Evolutionary conservation across 768 basidiomycete species (phyloP).

Genomic region (Tylopilus sp.): DNA sequence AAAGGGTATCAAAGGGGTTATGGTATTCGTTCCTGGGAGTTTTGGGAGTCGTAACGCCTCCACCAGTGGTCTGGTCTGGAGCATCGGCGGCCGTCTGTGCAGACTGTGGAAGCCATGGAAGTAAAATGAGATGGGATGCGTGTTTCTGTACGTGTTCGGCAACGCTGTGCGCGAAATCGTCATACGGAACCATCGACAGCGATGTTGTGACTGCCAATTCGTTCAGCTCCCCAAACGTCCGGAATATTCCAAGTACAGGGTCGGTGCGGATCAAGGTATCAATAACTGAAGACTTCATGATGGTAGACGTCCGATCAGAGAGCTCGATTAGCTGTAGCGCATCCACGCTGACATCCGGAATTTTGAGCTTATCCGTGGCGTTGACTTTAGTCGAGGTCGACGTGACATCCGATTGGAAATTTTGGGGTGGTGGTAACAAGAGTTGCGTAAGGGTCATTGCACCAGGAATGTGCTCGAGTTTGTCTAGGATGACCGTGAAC

Average conservation of each 20-base stretch:
- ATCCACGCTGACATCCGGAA: slow-evolving; percentile 46
- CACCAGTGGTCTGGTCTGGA: not conserved
- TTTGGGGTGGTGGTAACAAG: slow-evolving; percentile 44
- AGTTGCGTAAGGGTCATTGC: slow-evolving; percentile 91
- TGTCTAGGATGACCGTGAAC: slow-evolving; percentile 87
- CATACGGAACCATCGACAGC: slow-evolving; percentile 71
- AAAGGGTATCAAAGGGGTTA: slow-evolving; percentile 74
- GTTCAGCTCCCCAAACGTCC: slow-evolving; percentile 72
- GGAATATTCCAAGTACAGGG: slow-evolving; percentile 68
- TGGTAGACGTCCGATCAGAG: slow-evolving; percentile 60
- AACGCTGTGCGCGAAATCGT: slow-evolving; percentile 69
- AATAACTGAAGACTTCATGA: slow-evolving; percentile 61
- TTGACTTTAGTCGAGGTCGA: slow-evolving; percentile 12
- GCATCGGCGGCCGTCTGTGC: not conserved
- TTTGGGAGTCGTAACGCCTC: slow-evolving; percentile 10
- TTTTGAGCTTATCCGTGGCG: slow-evolving; percentile 5
- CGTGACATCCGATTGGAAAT: not conserved
- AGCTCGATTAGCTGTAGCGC: slow-evolving; percentile 87
- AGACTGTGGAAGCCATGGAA: slow-evolving; percentile 71
- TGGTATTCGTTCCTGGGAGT: slow-evolving; percentile 15
- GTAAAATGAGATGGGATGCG: slow-evolving; percentile 68
- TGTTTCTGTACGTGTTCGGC: slow-evolving; percentile 58
- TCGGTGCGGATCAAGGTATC: slow-evolving; percentile 73
- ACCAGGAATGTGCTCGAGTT: slow-evolving; percentile 82
- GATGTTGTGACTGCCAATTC: slow-evolving; percentile 61